These are phyloP conservation scores for Pilatotrama ljubarskyi DNA, from an alignment of 768 basidiomycete species.

Conservation along the genomic window DNA sequence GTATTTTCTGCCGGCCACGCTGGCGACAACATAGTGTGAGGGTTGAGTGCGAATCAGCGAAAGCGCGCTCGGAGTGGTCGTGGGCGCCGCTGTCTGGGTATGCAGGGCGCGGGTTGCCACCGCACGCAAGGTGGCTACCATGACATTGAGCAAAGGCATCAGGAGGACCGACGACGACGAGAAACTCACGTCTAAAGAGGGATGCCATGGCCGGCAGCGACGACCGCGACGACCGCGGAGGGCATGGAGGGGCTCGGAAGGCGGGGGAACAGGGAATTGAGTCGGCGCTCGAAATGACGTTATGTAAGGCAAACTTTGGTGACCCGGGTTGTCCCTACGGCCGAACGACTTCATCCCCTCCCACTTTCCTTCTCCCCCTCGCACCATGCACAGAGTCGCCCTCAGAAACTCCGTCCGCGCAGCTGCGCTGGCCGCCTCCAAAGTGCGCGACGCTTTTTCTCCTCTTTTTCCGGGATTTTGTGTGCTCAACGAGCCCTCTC, in stretches of 20 bases:
- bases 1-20: conserved; percentile 84
- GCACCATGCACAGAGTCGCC: conserved; percentile 82
- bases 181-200: conserved; percentile 30
- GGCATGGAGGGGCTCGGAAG: conserved; percentile 16
- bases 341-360: conserved; percentile 26
- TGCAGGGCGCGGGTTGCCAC: conserved; percentile 33
- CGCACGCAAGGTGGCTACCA: conserved; percentile 23
- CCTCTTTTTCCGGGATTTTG: conserved; percentile 20
- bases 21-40: conserved; percentile 88
- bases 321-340: conserved; percentile 27
- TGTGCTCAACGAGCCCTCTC: conserved; percentile 10
- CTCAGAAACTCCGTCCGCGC: conserved; percentile 82
- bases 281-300: conserved; percentile 27
- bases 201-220: conserved; percentile 28
- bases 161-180: background rate
- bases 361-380: conserved; percentile 46
- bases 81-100: conserved; percentile 33
- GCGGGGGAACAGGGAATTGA: conserved; percentile 24
- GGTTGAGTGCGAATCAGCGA: conserved; percentile 87
- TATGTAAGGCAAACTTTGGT: conserved; percentile 28
- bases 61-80: conserved; percentile 63
- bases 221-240: conserved; percentile 17
- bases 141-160: background rate
- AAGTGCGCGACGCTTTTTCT: conserved; percentile 45
- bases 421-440: conserved; percentile 67